Base-by-base conservation (phyloP, 257 asterid genomes). In the Ophiorrhiza pumila region DNA sequence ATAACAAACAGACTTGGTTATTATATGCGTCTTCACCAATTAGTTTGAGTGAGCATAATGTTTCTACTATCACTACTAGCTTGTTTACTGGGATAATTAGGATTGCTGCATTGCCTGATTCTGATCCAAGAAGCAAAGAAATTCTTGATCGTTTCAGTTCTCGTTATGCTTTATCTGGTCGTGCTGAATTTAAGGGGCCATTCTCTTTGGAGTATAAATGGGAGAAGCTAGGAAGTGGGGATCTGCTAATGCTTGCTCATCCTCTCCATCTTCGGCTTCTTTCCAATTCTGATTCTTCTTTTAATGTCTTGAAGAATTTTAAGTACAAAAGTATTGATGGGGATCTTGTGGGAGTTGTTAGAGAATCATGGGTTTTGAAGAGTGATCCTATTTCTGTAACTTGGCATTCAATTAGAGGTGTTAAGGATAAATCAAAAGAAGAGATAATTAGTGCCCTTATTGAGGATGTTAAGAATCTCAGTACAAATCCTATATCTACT, bases 161-260 rank as follows among this genome's bases (percentile, higher is more conserved):
- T 43, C 90, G 97, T 76, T 94, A 91, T 63, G 84, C 99, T 29
- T 82, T 86, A 32, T 81, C 87, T 39, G 99, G 98, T 64, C 84
- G 76, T 45, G 96, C 95, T 65, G 80, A 69, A 60, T 83, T 90
- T 63, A 79, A 81, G 0, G 81, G 77, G 76, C 97, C 98, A 46
- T 94, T 85, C 58, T 78, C 73, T 63, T 61, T 91, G 87, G 97
- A 90, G 80, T 94, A 94, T 74, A 91, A 72, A 74, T 94, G 97
- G 97, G 90, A 91, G 35, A 90, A 85, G 82, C 87, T 77, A 73
- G 97, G 99, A 6, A 87, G 88, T 89, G 99, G 98, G 4, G 96
- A 90, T 70, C 71, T 94, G 83, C 78, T 94, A 31, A 92, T 91
- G 95, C 93, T 94, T n/a, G 99, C 99, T 11, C 95, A 94, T 74